These are phyloP conservation scores for Phytophthora citrophthora DNA, from an alignment of 352 stramenopile genomes.

Conservation along the genomic window DNA sequence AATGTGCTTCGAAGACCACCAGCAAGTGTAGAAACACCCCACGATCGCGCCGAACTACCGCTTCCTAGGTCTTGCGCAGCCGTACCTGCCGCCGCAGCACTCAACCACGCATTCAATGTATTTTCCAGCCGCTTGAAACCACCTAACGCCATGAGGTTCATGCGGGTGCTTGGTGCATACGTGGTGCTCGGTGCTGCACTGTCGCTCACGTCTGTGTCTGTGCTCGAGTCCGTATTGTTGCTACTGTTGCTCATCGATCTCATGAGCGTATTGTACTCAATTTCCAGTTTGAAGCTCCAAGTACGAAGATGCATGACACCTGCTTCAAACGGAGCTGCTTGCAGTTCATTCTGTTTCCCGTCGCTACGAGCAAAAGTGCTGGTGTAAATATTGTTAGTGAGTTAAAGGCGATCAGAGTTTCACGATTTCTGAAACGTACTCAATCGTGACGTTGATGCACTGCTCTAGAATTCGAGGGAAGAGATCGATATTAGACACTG, in stretches of 20 bases:
- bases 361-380: conserved; percentile 40
- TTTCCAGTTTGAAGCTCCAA: conserved; percentile 56
- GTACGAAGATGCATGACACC: conserved; percentile 50
- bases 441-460: conserved; percentile 59
- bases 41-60: conserved; percentile 25
- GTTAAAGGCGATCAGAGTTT: neutral
- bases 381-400: neutral
- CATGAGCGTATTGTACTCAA: conserved; percentile 53
- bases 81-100: conserved; percentile 14
- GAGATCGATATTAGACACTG: conserved; percentile 47
- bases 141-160: conserved; percentile 39
- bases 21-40: conserved; percentile 31
- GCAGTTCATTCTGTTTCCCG: conserved; percentile 51
- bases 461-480: conserved; percentile 60
- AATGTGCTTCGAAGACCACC: conserved; percentile 39
- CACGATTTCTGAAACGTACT: conserved; percentile 37
- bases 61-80: conserved; percentile 9
- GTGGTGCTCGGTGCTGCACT: neutral
- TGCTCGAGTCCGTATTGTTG: conserved; percentile 19
- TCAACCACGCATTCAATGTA: conserved; percentile 41
- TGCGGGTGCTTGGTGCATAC: conserved; percentile 7
- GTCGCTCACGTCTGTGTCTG: conserved; percentile 16
- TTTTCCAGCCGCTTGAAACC: conserved; percentile 52
- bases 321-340: conserved; percentile 55
- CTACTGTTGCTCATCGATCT: conserved; percentile 22